A percentile compares a stretch with the other conserved stretches of the same genome.
Evolutionary conservation across 2,329 filamentous ascomycete species (phyloP).

Genomic region (Fusarium paranaense): DNA sequence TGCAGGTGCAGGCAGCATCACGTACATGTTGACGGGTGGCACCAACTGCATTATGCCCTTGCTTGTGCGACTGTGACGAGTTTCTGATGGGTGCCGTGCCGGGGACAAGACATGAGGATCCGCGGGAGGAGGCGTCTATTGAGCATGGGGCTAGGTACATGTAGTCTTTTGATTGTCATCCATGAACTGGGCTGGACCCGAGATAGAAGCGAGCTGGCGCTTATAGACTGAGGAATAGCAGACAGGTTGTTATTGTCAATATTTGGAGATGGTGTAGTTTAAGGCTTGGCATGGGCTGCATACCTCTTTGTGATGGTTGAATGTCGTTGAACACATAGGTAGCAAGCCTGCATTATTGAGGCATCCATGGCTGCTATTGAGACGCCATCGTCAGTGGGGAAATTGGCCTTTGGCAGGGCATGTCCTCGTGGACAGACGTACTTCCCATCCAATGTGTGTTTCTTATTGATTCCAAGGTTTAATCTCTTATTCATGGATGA

Average conservation of each 20-base stretch:
- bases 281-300: not conserved
- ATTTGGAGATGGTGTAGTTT: not conserved
- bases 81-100: conserved; percentile 7
- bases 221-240: conserved; percentile 19
- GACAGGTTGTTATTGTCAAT: not conserved
- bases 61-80: not conserved
- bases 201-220: conserved; percentile 20
- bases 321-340: not conserved
- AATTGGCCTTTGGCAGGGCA: not conserved
- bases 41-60: not conserved
- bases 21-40: not conserved
- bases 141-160: conserved; percentile 8
- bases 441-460: not conserved
- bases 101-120: not conserved
- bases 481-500: not conserved
- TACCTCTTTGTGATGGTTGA: not conserved
- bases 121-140: conserved; percentile 28
- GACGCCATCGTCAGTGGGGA: not conserved
- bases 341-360: conserved; percentile 4
- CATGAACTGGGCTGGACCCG: conserved; percentile 24
- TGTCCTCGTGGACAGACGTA: not conserved
- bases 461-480: not conserved
- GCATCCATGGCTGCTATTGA: conserved; percentile 15
- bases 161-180: not conserved
- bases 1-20: conserved; percentile 2